Evolutionary conservation across 768 basidiomycete genomes (phyloP).

Genomic region (Macrolepiota albuminosa): DNA sequence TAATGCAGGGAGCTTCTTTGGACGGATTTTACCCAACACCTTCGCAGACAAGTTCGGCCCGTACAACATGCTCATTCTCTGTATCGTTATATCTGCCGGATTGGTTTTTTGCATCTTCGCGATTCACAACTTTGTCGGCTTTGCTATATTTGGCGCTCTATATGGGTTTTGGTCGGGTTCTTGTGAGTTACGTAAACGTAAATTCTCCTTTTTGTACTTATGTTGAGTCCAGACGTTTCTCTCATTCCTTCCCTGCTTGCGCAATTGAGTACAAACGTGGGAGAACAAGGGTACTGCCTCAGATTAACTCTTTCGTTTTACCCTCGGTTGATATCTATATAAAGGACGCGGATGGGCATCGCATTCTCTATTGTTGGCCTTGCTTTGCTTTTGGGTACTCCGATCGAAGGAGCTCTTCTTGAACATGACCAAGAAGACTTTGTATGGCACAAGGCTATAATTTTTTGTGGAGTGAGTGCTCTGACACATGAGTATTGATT

Average conservation of each 20-base stretch:
- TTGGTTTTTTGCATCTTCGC: conserved; percentile 45
- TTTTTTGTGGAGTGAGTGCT: conserved; percentile 37
- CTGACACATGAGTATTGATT: neutral
- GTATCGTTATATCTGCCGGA: conserved; percentile 32
- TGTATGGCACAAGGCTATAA: conserved; percentile 32
- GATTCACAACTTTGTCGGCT: conserved; percentile 29
- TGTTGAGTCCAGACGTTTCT: conserved; percentile 27
- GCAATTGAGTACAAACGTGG: conserved; percentile 28
- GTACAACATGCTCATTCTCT: conserved; percentile 46
- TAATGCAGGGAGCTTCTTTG: conserved; percentile 48
- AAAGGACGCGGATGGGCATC: conserved; percentile 44
- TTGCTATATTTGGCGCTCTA: conserved; percentile 38
- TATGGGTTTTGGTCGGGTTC: conserved; percentile 56
- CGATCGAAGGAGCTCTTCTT: conserved; percentile 44
- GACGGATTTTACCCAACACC: conserved; percentile 52
- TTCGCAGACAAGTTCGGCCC: conserved; percentile 46
- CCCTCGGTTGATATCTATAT: neutral
- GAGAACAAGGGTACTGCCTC: conserved; percentile 30
- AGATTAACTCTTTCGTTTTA: neutral
- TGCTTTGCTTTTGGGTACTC: conserved; percentile 43
- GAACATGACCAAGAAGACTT: conserved; percentile 19
- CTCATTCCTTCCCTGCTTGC: conserved; percentile 35
- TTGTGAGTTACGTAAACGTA: conserved; percentile 29
- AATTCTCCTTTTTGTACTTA: neutral
- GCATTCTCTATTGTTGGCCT: conserved; percentile 42